These are phyloP conservation scores for Diplodia scrobiculata DNA, from an alignment of 2,329 filamentous ascomycete species.

Conservation along the genomic window DNA sequence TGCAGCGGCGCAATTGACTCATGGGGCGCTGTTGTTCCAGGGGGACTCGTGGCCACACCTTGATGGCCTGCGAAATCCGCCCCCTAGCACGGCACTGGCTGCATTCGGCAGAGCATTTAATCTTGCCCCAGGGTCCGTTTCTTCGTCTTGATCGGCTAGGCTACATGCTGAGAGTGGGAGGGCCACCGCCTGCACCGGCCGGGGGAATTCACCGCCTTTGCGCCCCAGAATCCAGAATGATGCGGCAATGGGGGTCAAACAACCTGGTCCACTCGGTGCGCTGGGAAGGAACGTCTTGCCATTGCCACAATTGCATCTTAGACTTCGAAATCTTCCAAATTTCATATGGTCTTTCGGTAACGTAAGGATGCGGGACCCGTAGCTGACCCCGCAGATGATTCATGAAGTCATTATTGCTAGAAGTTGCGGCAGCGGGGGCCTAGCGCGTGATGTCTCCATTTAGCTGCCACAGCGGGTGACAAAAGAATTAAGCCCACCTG, in stretches of 20 bases:
- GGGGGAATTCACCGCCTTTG: constrained; percentile 6
- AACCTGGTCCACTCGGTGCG: not conserved
- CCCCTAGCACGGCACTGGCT: not conserved
- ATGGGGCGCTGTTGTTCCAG: not conserved
- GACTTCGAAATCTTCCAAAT: not conserved
- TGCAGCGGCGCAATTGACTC: not conserved
- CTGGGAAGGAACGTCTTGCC: not conserved
- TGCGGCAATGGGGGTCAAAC: not conserved
- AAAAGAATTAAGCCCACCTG: too few species aligned
- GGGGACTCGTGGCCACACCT: too few species aligned
- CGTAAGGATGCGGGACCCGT: not conserved
- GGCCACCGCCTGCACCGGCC: constrained; percentile 14
- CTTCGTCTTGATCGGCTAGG: constrained; percentile 5
- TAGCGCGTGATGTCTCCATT: not conserved
- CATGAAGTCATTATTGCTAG: constrained; percentile 16
- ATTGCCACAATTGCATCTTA: not conserved
- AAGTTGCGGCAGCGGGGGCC: not conserved
- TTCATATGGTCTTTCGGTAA: not conserved
- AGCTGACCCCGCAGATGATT: constrained; percentile 9
- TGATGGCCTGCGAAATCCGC: not conserved
- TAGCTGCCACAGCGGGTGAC: too few species aligned
- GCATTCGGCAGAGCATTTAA: not conserved
- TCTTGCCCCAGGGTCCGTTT: constrained; percentile 6
- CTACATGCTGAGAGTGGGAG: constrained; percentile 18
- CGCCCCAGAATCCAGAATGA: constrained; percentile 15